Evolutionary conservation across 305 asterid species (phyloP), one percentile per base, ranked within the genome.

Genomic region (Plantago coronopus): DNA sequence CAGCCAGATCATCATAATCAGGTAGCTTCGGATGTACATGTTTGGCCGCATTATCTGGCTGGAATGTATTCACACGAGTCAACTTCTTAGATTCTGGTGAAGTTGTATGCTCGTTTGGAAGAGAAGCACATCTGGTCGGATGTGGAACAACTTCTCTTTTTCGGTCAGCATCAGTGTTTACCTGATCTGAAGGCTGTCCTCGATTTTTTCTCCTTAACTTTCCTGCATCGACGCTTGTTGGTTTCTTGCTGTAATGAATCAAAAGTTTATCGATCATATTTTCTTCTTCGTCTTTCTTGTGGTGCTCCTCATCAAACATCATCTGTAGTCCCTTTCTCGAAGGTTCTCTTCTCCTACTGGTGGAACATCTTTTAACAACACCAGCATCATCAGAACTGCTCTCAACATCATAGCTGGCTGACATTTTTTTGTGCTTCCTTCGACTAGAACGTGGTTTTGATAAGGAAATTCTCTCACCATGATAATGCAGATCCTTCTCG

Each of bases 11-110:
- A 55, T 93, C 97, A 19, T 93, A 93, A 67, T 93, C 87, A 5
- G 98, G 98, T 66, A 93, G 67, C 49, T 93, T 93, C 49, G 97
- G 97, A 73, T 93, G 98, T 76, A 93, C 98, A 48, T 89, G 97
- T 11, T 61, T 71, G 27, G 94, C 88, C 73, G 78, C 94, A 63
- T 71, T 76, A 68, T 85, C 97, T 5, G 83, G 85, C 75, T 86
- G 94, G 72, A 84, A 81, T 15, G 95, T 80, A 72, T 80, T 81
- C 43, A 88, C 85, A 37, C 95, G 97, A 49, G 75, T 65, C 25
- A 74, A 80, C 65, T 73, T 79, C 73, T 73, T 73, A 16, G 63
- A 31, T 62, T 79, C 82, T 9, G 79, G 72, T 37, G 78, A 73
- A 27, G 70, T 62, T 48, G 60, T 46, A 29, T 78, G 83, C 22